Percentiles rank a stretch among this genome's conserved stretches.
These are phyloP conservation scores for Rhodotorula sp. DNA, from an alignment of 1,284 basidiomycete genomes.

Conservation along the genomic window DNA sequence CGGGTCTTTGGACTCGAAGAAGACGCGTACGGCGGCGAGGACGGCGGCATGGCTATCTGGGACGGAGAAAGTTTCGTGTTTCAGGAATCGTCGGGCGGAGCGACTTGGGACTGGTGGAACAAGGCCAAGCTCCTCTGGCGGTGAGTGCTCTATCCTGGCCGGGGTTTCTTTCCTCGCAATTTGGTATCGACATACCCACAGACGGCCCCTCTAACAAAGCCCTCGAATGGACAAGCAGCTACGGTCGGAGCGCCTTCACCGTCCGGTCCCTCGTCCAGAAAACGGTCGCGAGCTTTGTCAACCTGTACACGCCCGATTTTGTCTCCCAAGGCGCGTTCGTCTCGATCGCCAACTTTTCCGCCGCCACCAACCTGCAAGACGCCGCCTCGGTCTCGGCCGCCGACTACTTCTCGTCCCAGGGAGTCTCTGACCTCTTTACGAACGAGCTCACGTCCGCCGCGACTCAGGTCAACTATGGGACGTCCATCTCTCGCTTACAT, in stretches of 20 bases:
- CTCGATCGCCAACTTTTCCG: slow-evolving; percentile 60
- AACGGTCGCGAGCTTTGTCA: slow-evolving; percentile 59
- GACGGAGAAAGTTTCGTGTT: slow-evolving; percentile 73
- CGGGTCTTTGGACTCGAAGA: slow-evolving; percentile 73
- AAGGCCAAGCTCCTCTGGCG: slow-evolving; percentile 56
- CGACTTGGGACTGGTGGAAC: slow-evolving; percentile 63
- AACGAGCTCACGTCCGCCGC: slow-evolving; percentile 78
- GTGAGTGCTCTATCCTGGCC: too few species aligned
- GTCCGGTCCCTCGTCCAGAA: slow-evolving; percentile 60
- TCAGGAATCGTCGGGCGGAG: slow-evolving; percentile 51
- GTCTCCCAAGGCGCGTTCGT: slow-evolving; percentile 60
- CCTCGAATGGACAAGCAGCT: slow-evolving; percentile 62
- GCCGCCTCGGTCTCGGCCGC: slow-evolving; percentile 57
- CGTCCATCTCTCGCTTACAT: slow-evolving; percentile 74
- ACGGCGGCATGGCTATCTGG: slow-evolving; percentile 66
- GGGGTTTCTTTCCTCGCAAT: background rate
- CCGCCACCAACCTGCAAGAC: slow-evolving; percentile 58
- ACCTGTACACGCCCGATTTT: slow-evolving; percentile 61
- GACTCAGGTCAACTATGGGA: slow-evolving; percentile 82
- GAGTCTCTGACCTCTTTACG: slow-evolving; percentile 57
- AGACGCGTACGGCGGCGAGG: slow-evolving; percentile 57
- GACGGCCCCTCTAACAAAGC: background rate
- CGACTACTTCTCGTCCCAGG: slow-evolving; percentile 60
- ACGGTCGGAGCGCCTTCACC: slow-evolving; percentile 69
- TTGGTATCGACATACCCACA: background rate